Base-by-base conservation (phyloP, 1,139 yeast species). In the Hyphopichia burtonii region DNA sequence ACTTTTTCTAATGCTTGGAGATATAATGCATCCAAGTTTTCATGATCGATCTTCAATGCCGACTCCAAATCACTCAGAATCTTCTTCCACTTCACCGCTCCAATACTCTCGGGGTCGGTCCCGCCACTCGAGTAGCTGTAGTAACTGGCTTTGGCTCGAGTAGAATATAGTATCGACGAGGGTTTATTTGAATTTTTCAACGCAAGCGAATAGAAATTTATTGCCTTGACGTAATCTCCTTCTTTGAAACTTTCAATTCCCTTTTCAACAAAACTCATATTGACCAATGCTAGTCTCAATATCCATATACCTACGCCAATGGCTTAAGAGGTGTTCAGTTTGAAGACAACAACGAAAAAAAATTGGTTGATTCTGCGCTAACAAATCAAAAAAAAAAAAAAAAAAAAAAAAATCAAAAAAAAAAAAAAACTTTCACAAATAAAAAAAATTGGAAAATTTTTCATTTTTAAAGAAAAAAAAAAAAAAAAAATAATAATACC, bases 21-120 rank as follows among this genome's bases (percentile, higher is more conserved):
- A 54, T 61, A 54, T 58, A 59, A 51, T 32, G 52, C 55, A 42
- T 55, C 59, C 34, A 53, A 43, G 40, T 52, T 51, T 31, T 38
- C 40, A 27, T 43, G 39, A 34, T 63, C 63, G n/a, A 61, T 41
- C 18, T 56, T 58, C 20, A 68, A 38, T 3, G 73, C 68, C 22
- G 45, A 44, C n/a, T 53, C 48, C 39, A 68, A 59, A 45, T 69
- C 74, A 2, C 47, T 54, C 11, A 53, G 49, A 34, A 41, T 49
- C 33, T 55, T 52, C 35, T 51, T 47, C 59, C 56, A 55, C 16
- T 45, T 47, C 11, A 46, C 46, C 35, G 11, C 45, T 32, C 38
- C 38, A 12, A 37, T 19, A 4, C 9, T 9, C 9, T 31, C 23
- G 2, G 40, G 22, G 34, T 31, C 8, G 34, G 33, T 19, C 32